Evolutionary conservation across 1,139 yeast genomes (phyloP).

Genomic region (Ogataea hybrid): DNA sequence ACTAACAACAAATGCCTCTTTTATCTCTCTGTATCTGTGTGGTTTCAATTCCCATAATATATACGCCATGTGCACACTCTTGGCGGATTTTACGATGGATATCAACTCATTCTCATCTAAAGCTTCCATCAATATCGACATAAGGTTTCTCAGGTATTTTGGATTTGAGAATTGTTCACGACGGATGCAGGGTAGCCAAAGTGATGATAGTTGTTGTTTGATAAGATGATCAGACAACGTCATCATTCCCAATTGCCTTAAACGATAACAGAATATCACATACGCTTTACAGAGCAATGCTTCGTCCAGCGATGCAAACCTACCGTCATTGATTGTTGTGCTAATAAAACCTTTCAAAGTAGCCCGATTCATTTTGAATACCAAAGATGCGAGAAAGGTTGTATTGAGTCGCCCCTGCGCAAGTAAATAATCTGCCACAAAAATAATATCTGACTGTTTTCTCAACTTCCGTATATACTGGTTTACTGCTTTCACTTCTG

Average conservation of each 20-base stretch:
- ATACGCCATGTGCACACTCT: constrained; percentile 18
- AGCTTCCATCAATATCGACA: constrained; percentile 13
- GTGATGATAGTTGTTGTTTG: constrained; percentile 9
- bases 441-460: neutral
- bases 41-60: constrained; percentile 25
- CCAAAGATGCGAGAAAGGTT: neutral
- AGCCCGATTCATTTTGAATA: constrained; percentile 3
- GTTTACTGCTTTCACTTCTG: neutral
- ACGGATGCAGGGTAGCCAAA: constrained; percentile 24
- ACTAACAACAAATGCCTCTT: neutral
- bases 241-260: constrained; percentile 20
- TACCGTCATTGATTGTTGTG: neutral
- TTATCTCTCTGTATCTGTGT: neutral
- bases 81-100: constrained; percentile 12
- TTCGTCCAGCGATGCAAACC: too few species aligned
- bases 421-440: neutral
- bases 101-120: constrained; percentile 3
- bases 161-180: constrained; percentile 8
- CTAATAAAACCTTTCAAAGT: neutral
- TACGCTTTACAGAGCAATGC: constrained; percentile 14
- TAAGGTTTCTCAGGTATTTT: constrained; percentile 22
- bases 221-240: constrained; percentile 17
- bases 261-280: constrained; percentile 25
- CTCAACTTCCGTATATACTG: neutral
- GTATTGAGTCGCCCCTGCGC: neutral